These are phyloP conservation scores for Pyrenochaeta sp. DNA, from an alignment of 2,329 filamentous ascomycete species.

Conservation along the genomic window DNA sequence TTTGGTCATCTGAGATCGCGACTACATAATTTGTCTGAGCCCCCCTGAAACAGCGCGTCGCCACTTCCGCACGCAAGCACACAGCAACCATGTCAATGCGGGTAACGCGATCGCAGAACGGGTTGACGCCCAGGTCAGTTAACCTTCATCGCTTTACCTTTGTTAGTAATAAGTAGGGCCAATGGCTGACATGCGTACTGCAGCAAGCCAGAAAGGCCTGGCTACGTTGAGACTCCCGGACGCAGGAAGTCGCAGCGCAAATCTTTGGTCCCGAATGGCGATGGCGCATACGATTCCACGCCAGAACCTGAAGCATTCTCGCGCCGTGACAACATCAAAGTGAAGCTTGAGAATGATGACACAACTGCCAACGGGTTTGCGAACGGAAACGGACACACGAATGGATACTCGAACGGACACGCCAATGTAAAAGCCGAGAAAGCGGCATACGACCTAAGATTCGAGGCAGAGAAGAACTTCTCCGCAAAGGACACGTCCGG, in stretches of 20 bases:
- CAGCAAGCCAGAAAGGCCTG: constrained; percentile 53
- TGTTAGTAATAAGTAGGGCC: not conserved
- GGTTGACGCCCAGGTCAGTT: constrained; percentile 58
- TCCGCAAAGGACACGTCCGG: constrained; percentile 55
- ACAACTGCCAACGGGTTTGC: not conserved
- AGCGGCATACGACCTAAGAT: constrained; percentile 20
- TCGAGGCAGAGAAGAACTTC: constrained; percentile 49
- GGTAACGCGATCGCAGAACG: constrained; percentile 58
- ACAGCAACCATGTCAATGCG: constrained; percentile 45
- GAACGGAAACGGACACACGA: constrained; percentile 23
- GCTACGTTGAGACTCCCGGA: constrained; percentile 60
- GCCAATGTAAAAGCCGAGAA: constrained; percentile 40
- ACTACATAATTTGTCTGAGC: not conserved
- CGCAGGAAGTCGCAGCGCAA: constrained; percentile 54
- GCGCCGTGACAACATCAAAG: constrained; percentile 12
- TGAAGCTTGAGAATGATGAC: not conserved
- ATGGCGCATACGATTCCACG: constrained; percentile 44
- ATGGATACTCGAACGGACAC: constrained; percentile 47
- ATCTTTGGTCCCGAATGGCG: constrained; percentile 40
- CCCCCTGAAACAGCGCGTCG: constrained; percentile 24
- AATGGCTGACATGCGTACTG: constrained; percentile 31
- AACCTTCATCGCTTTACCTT: not conserved
- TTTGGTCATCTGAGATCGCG: not conserved
- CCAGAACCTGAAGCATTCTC: constrained; percentile 41
- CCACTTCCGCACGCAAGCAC: constrained; percentile 14